Percentiles rank a stretch among this genome's conserved stretches.
These are phyloP conservation scores for Solanum hybrid DNA, from an alignment of 305 asterid genomes.

Conservation along the genomic window DNA sequence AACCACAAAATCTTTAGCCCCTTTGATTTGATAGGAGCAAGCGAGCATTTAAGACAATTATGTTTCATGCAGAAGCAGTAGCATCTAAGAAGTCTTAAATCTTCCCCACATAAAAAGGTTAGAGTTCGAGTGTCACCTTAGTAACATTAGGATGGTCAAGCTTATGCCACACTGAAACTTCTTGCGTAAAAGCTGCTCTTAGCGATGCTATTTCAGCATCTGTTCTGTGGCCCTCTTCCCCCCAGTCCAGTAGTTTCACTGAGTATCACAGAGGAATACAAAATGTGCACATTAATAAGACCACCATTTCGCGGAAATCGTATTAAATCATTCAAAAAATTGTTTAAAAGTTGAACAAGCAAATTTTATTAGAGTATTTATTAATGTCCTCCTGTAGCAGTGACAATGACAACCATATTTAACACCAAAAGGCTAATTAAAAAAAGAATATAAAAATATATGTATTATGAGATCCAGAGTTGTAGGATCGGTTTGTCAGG, in stretches of 20 bases:
- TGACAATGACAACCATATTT: neutral
- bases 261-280: conserved; percentile 4
- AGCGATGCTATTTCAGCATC: conserved; percentile 54
- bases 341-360: neutral
- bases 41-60: neutral
- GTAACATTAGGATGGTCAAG: conserved; percentile 77
- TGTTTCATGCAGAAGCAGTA: too few relatives aligned
- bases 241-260: conserved; percentile 85
- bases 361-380: neutral
- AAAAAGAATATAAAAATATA: neutral
- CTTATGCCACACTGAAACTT: conserved; percentile 78
- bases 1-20: neutral
- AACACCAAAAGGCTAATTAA: neutral
- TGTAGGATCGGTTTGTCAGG: conserved; percentile 6
- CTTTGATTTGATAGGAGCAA: neutral
- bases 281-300: neutral
- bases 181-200: conserved; percentile 49
- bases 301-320: neutral
- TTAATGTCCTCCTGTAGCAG: neutral
- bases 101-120: neutral
- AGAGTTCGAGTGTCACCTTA: conserved; percentile 33
- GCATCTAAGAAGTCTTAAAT: neutral
- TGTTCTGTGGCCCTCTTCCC: conserved; percentile 64
- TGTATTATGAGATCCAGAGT: conserved; percentile 22
- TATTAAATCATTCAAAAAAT: neutral